Evolutionary conservation across 2,329 filamentous ascomycete genomes (phyloP).

Genomic region (Aspergillus novofumigatus): DNA sequence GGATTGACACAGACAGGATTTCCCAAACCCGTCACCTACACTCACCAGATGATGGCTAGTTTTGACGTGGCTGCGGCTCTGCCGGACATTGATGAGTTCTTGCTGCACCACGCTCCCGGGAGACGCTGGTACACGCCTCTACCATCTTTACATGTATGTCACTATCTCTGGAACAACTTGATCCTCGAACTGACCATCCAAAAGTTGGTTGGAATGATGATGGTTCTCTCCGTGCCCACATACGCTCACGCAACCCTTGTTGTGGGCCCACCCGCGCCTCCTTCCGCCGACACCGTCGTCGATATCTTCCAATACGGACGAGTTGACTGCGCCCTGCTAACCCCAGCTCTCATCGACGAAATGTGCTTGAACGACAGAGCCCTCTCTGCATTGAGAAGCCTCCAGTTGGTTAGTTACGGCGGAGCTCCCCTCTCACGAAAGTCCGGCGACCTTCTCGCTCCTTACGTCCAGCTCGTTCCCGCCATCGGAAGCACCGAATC

Average conservation of each 20-base stretch:
- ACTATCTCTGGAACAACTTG: background rate
- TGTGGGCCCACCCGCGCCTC: slow-evolving; percentile 14
- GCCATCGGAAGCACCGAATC: slow-evolving; percentile 24
- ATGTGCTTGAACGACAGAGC: slow-evolving; percentile 11
- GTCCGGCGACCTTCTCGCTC: slow-evolving; percentile 19
- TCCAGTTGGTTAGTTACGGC: slow-evolving; percentile 16
- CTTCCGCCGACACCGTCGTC: slow-evolving; percentile 9
- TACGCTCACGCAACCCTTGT: slow-evolving; percentile 13
- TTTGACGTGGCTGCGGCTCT: slow-evolving; percentile 5
- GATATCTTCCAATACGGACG: slow-evolving; percentile 16
- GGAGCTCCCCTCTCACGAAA: slow-evolving; percentile 23
- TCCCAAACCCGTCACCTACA: slow-evolving; percentile 20
- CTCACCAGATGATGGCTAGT: slow-evolving; percentile 18
- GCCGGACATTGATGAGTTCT: slow-evolving; percentile 6
- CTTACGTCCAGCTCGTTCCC: slow-evolving; percentile 12
- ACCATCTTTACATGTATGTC: slow-evolving; percentile 20
- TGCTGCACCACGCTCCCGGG: slow-evolving; percentile 9
- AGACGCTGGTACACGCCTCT: slow-evolving; percentile 18
- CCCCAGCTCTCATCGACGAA: slow-evolving; percentile 21
- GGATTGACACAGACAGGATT: slow-evolving; percentile 2
- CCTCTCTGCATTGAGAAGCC: slow-evolving; percentile 11
- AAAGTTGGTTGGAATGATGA: slow-evolving; percentile 17
- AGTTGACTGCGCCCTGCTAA: slow-evolving; percentile 14
- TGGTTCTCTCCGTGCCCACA: slow-evolving; percentile 14
- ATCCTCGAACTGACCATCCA: background rate